phyloP scores from a whole-genome alignment of 1,139 yeast genomes.

The Eremothecium cymbalariae region DNA sequence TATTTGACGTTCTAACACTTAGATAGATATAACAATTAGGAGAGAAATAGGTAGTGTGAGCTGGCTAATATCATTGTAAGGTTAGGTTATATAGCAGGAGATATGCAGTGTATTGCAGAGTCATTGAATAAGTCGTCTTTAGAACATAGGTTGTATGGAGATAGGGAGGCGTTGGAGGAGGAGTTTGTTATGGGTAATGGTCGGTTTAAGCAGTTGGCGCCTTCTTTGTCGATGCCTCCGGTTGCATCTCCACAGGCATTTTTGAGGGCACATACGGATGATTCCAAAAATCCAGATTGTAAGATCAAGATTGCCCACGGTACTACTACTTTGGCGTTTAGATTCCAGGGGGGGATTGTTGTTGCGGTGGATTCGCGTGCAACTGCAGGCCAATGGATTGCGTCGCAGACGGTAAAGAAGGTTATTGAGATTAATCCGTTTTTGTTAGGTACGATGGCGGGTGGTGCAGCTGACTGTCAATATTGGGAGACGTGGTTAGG shows the following conservation, averaged over 20 bases:
- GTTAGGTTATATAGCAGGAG: too few species aligned
- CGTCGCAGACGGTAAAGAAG: slow-evolving; percentile 95
- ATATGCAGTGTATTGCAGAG: slow-evolving; percentile 31
- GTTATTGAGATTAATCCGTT: slow-evolving; percentile 95
- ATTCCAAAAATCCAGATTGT: slow-evolving; percentile 84
- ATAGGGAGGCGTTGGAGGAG: slow-evolving; percentile 32
- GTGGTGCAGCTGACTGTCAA: slow-evolving; percentile 99
- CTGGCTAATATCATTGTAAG: background rate
- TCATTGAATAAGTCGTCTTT: slow-evolving; percentile 19
- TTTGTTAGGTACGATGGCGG: slow-evolving; percentile 96
- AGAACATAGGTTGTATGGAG: slow-evolving; percentile 23
- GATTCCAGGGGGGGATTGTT: slow-evolving; percentile 91
- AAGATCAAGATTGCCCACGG: slow-evolving; percentile 97
- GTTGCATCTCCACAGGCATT: slow-evolving; percentile 90
- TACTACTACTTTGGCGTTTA: slow-evolving; percentile 92
- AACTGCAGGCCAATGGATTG: slow-evolving; percentile 98
- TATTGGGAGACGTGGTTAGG: slow-evolving; percentile 99
- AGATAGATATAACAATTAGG: background rate
- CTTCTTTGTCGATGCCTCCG: slow-evolving; percentile 69
- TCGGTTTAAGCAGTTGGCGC: slow-evolving; percentile 38
- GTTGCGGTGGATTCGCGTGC: slow-evolving; percentile 98
- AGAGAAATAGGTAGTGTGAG: background rate
- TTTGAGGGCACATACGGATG: slow-evolving; percentile 96
- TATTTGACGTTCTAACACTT: too few species aligned
- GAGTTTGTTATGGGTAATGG: slow-evolving; percentile 31